Evolutionary conservation across 371 early-diverging fungal genomes (phyloP).

Genomic region (Apophysomyces sp.): DNA sequence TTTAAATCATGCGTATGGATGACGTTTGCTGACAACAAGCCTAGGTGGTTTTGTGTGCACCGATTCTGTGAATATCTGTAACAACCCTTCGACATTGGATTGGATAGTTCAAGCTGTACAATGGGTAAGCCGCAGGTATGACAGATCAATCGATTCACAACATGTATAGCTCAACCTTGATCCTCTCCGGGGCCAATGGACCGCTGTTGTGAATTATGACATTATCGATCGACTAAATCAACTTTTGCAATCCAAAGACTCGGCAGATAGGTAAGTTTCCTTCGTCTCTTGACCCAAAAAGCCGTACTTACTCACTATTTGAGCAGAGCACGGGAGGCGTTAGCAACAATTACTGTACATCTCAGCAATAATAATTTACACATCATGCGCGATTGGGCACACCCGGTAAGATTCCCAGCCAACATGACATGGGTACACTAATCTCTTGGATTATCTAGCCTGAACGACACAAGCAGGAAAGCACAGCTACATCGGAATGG

Average conservation of each 20-base stretch:
- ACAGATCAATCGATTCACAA: neutral
- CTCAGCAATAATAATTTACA: neutral
- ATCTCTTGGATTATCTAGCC: neutral
- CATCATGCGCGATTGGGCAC: conserved; percentile 8
- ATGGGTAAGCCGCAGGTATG: neutral
- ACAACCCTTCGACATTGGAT: neutral
- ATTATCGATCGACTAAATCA: neutral
- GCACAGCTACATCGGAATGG: neutral
- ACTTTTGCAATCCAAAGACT: neutral
- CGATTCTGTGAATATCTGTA: conserved; percentile 3
- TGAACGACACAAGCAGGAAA: neutral
- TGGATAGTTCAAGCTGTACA: neutral
- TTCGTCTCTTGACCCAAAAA: neutral
- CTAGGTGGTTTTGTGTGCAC: conserved; percentile 12
- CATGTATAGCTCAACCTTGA: conserved; percentile 1
- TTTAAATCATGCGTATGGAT: too few species aligned
- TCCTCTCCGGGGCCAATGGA: conserved; percentile 6
- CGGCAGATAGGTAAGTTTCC: neutral
- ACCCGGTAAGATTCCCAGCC: neutral
- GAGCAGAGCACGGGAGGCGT: neutral
- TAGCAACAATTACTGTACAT: neutral
- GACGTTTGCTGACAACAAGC: too few species aligned
- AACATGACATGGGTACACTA: neutral
- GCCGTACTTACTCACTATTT: neutral
- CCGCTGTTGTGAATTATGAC: conserved; percentile 1